Evolutionary conservation across 192 early-diverging fungal species (phyloP).

Genomic region (Coemansia sp.): DNA sequence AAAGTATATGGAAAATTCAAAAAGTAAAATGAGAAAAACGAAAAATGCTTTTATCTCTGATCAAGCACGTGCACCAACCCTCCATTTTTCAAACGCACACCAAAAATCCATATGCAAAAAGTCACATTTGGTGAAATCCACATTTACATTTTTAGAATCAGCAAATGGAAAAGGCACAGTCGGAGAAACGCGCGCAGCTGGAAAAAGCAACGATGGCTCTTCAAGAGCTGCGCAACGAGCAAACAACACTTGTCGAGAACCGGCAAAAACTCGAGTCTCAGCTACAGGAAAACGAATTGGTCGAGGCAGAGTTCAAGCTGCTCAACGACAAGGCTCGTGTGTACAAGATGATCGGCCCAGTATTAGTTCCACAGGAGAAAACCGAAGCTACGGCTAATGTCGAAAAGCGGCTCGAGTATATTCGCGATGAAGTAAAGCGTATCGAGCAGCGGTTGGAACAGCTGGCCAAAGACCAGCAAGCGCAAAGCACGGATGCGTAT

Average conservation of each 20-base stretch:
- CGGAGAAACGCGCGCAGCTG: slow-evolving; percentile 54
- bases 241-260: slow-evolving; percentile 68
- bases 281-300: slow-evolving; percentile 92
- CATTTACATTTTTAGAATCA: not conserved
- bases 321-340: slow-evolving; percentile 81
- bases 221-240: slow-evolving; percentile 76
- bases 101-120: not conserved
- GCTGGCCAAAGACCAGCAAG: slow-evolving; percentile 79
- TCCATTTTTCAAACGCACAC: not conserved
- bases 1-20: not conserved
- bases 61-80: not conserved
- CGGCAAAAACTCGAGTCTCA: slow-evolving; percentile 91
- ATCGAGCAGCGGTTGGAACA: slow-evolving; percentile 80
- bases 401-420: slow-evolving; percentile 91
- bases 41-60: not conserved
- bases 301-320: slow-evolving; percentile 87
- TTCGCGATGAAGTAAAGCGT: slow-evolving; percentile 82
- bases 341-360: slow-evolving; percentile 96
- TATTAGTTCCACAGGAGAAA: slow-evolving; percentile 90
- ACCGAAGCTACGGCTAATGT: slow-evolving; percentile 85
- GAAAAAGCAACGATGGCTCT: slow-evolving; percentile 72
- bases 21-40: not conserved
- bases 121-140: not conserved
- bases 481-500: slow-evolving; percentile 74
- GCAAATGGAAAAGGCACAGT: not conserved